These are phyloP conservation scores for Aspergillus felis DNA, from an alignment of 2,329 filamentous ascomycete species.

Conservation along the genomic window DNA sequence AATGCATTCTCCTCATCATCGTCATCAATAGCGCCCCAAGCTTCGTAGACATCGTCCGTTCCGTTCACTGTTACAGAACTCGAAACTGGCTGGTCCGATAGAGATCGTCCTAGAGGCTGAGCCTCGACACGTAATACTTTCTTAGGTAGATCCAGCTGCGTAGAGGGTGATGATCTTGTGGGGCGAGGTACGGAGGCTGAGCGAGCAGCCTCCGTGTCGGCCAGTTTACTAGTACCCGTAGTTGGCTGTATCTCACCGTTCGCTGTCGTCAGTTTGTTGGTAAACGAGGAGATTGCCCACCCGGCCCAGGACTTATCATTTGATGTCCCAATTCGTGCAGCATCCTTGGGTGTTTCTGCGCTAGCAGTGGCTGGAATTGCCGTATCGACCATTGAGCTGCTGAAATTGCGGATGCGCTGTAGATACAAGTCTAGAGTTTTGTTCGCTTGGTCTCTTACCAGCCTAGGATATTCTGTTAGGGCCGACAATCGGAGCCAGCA, in stretches of 20 bases:
- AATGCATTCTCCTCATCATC: conserved; percentile 50
- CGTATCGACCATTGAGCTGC: conserved; percentile 73
- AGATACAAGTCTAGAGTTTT: conserved; percentile 88
- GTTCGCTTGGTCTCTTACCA: conserved; percentile 84
- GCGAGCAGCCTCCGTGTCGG: conserved; percentile 41
- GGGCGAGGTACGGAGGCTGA: conserved; percentile 49
- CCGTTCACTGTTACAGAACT: conserved; percentile 46
- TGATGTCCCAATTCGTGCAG: conserved; percentile 76
- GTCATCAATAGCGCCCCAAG: conserved; percentile 68
- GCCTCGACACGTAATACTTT: conserved; percentile 20
- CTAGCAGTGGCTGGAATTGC: conserved; percentile 64
- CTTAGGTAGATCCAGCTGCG: conserved; percentile 19
- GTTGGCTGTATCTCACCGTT: conserved; percentile 77
- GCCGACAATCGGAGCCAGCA: neutral
- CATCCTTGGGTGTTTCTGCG: conserved; percentile 41
- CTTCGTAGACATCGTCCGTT: conserved; percentile 63
- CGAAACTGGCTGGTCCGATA: conserved; percentile 38
- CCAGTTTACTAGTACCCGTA: conserved; percentile 43
- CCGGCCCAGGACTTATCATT: conserved; percentile 76
- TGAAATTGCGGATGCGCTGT: conserved; percentile 74
- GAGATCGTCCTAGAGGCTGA: conserved; percentile 33
- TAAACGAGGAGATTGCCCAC: conserved; percentile 98
- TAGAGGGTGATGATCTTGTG: conserved; percentile 28
- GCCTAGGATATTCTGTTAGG: conserved; percentile 29
- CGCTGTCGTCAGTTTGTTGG: conserved; percentile 82